These are phyloP conservation scores for Berkeleyomyces rouxiae DNA, from an alignment of 2,329 filamentous ascomycete genomes.

Conservation along the genomic window DNA sequence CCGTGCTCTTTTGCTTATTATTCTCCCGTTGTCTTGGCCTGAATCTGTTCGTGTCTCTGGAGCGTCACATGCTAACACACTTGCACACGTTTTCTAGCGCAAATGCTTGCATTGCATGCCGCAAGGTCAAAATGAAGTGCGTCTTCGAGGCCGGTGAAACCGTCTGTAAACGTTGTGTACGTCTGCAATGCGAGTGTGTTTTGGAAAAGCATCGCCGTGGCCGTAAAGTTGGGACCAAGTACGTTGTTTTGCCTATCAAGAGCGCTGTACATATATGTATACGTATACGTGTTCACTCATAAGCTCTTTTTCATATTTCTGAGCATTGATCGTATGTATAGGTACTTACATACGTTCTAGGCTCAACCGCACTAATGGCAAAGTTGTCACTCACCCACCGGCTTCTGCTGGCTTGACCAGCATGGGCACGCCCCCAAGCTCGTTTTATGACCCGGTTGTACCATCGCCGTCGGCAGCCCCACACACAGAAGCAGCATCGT, in stretches of 20 bases:
- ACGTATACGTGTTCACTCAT: neutral
- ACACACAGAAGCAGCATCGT: neutral
- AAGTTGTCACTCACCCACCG: constrained; percentile 8
- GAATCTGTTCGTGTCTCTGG: neutral
- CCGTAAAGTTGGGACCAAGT: constrained; percentile 24
- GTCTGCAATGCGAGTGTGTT: constrained; percentile 23
- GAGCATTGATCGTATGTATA: neutral
- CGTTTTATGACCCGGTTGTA: neutral
- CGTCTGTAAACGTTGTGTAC: constrained; percentile 22
- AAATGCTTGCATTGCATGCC: constrained; percentile 23
- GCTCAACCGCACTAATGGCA: constrained; percentile 11
- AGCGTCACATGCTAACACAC: neutral
- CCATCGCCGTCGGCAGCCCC: neutral
- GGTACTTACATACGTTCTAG: neutral
- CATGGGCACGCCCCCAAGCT: neutral
- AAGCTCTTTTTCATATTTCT: too few relatives aligned
- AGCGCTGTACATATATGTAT: neutral
- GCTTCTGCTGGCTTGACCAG: neutral
- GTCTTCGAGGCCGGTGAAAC: constrained; percentile 15
- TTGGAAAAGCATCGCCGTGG: constrained; percentile 25
- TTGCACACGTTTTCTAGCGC: neutral
- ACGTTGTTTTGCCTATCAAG: constrained; percentile 1
- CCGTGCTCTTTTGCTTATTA: neutral
- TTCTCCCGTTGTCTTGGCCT: neutral
- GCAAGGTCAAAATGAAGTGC: constrained; percentile 26